Evolutionary conservation across 805 yeast genomes (phyloP).

Genomic region (Clavispora santaluciae): DNA sequence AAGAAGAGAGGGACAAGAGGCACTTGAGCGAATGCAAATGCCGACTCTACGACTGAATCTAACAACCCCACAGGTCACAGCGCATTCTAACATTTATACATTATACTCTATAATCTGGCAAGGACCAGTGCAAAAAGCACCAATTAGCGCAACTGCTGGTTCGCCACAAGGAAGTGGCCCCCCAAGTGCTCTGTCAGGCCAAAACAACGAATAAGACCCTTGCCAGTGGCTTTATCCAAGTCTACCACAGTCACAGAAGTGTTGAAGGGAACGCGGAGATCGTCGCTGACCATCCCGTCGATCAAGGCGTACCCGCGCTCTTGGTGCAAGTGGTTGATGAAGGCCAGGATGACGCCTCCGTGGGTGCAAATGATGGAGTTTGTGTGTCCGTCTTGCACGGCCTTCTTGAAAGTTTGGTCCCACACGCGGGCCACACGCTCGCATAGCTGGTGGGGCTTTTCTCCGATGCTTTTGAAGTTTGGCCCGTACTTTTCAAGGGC

Average conservation of each 20-base stretch:
- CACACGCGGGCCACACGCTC: slow-evolving; percentile 47
- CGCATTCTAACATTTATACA: too few species aligned
- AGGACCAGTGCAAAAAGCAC: too few species aligned
- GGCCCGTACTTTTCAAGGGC: slow-evolving; percentile 59
- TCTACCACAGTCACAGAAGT: slow-evolving; percentile 71
- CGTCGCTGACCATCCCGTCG: slow-evolving; percentile 33
- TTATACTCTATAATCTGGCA: too few species aligned
- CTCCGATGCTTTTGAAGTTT: slow-evolving; percentile 64
- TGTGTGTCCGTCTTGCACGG: slow-evolving; percentile 26
- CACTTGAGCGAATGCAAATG: too few species aligned
- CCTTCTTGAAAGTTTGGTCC: slow-evolving; percentile 35
- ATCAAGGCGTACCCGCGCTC: slow-evolving; percentile 35
- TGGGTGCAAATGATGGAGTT: slow-evolving; percentile 68
- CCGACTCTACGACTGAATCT: too few species aligned
- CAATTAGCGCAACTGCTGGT: slow-evolving; percentile 15
- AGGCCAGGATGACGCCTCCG: slow-evolving; percentile 73
- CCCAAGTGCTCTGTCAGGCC: slow-evolving; percentile 72
- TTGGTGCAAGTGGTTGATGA: slow-evolving; percentile 46
- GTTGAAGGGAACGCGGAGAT: slow-evolving; percentile 61
- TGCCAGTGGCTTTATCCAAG: slow-evolving; percentile 34
- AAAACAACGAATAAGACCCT: slow-evolving; percentile 47
- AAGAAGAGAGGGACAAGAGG: too few species aligned
- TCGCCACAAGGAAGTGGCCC: slow-evolving; percentile 24
- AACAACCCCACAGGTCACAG: too few species aligned
- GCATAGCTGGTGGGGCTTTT: slow-evolving; percentile 42